Evolutionary conservation across 1,139 yeast genomes (phyloP).

Genomic region (Yamadazyma dushanensis): DNA sequence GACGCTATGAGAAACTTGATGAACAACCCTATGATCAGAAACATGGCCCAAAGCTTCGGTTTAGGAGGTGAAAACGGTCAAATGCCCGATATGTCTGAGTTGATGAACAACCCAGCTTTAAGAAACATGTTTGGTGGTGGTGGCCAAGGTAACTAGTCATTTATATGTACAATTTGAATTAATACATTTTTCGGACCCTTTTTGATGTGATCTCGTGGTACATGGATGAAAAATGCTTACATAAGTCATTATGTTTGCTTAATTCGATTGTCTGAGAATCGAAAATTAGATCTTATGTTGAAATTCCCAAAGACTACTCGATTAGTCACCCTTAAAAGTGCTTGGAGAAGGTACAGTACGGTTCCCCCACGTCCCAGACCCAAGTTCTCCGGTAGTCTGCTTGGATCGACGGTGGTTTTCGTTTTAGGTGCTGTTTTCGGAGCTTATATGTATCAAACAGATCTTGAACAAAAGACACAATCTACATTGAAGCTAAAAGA

Average conservation of each 20-base stretch:
- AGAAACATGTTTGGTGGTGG: slow-evolving; percentile 58
- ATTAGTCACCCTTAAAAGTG: neutral
- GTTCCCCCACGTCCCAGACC: neutral
- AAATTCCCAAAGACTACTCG: neutral
- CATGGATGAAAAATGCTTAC: too few relatives aligned
- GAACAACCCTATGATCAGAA: slow-evolving; percentile 76
- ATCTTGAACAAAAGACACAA: slow-evolving; percentile 2
- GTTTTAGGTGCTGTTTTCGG: slow-evolving; percentile 16
- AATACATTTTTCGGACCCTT: too few relatives aligned
- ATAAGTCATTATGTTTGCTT: too few relatives aligned
- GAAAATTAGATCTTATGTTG: too few relatives aligned
- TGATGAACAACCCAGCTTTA: slow-evolving; percentile 81
- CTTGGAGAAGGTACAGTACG: neutral
- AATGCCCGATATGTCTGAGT: slow-evolving; percentile 57
- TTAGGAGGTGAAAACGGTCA: slow-evolving; percentile 54
- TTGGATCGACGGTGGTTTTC: slow-evolving; percentile 12
- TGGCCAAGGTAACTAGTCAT: slow-evolving; percentile 5
- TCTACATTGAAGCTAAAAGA: slow-evolving; percentile 21
- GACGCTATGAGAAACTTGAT: slow-evolving; percentile 72
- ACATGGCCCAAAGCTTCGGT: slow-evolving; percentile 73
- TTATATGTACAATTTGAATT: too few relatives aligned
- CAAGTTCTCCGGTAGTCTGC: neutral
- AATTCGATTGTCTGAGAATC: too few relatives aligned
- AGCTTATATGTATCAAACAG: slow-evolving; percentile 13
- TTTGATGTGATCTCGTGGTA: too few relatives aligned